Base-by-base conservation (phyloP, 495 filamentous ascomycete species). In the Penicillium canescens region DNA sequence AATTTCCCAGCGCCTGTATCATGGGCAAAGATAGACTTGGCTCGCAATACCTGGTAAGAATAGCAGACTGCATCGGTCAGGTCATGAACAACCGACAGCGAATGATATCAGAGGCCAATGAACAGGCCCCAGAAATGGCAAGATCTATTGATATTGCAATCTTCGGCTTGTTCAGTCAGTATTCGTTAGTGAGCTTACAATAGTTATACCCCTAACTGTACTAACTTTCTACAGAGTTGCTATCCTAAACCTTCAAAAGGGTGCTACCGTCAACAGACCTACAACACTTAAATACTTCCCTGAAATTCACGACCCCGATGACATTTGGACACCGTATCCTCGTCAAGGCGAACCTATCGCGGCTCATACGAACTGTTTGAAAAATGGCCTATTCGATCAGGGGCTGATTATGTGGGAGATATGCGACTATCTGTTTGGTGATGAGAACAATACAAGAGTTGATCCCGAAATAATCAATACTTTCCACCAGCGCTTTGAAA, bases 241-340 rank as follows among this genome's bases (percentile, higher is more conserved):
- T 18, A 46, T 42, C 18, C 28, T 62, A 2, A 37, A 46, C 14
- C 38, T 62, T 20, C 59, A 59, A 20, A 56, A 46, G 11, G 42
- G 38, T 8, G 8, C 53, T 6, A 16, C 41, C 18, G 53, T 57
- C 39, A 50, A 47, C 14, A 51, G 36, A 31, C 60, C 60, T 1
- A 12, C 12, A 2, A 11, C 35, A 1, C 39, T 48, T 11, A 13
- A 37, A 37, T 37, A 39, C 2, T 33, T 57, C 16, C 60, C 52
- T n/a, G 34, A 53, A 20, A 14, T 18, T 14, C 54, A 64, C 46
- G 50, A 55, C 16, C 23, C 33, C 1, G 41, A 39, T 7, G 61
- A 65, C 42, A 42, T 28, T 35, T 65, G 62, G 62, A 38, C 16
- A 4, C 48, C 62, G 1, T 65, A 65, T 39, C 58, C 58, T 13